phyloP scores from a whole-genome alignment of 2,329 filamentous ascomycete species.

The Sclerotinia sclerotiorum region DNA sequence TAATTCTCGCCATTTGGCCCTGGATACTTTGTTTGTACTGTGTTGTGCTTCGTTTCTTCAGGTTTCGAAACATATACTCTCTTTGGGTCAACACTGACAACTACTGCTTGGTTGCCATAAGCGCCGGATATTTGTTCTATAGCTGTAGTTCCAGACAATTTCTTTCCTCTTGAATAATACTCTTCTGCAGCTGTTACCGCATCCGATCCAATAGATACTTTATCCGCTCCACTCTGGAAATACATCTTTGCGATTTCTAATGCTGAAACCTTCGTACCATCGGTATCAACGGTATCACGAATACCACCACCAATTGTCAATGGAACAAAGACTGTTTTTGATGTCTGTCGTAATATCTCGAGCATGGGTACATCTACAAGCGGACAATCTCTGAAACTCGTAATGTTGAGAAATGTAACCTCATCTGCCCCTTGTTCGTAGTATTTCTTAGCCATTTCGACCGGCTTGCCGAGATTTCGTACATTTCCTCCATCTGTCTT shows the following conservation, averaged over 20 bases:
- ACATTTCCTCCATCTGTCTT: conserved; percentile 69
- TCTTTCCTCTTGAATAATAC: conserved; percentile 71
- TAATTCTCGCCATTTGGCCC: conserved; percentile 75
- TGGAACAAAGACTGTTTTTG: conserved; percentile 91
- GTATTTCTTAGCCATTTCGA: conserved; percentile 90
- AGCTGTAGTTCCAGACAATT: conserved; percentile 76
- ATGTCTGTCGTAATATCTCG: conserved; percentile 82
- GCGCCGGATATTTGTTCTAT: conserved; percentile 93
- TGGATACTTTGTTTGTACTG: conserved; percentile 65
- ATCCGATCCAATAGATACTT: conserved; percentile 94
- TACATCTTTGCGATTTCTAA: conserved; percentile 95
- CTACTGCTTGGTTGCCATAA: conserved; percentile 95
- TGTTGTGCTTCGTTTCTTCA: conserved; percentile 70
- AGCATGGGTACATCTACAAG: conserved; percentile 93
- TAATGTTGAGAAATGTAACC: conserved; percentile 97
- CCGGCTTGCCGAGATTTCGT: conserved; percentile 92
- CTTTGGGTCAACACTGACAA: conserved; percentile 92
- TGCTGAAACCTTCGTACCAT: conserved; percentile 82
- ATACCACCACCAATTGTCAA: conserved; percentile 96
- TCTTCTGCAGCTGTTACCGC: conserved; percentile 91
- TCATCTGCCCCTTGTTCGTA: conserved; percentile 97
- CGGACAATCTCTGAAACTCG: conserved; percentile 93
- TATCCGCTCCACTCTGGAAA: conserved; percentile 95
- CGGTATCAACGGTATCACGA: conserved; percentile 84
- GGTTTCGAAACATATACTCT: conserved; percentile 75